Base-by-base conservation (phyloP, 1,284 basidiomycete species). In the Xerocomus minutiporus region DNA sequence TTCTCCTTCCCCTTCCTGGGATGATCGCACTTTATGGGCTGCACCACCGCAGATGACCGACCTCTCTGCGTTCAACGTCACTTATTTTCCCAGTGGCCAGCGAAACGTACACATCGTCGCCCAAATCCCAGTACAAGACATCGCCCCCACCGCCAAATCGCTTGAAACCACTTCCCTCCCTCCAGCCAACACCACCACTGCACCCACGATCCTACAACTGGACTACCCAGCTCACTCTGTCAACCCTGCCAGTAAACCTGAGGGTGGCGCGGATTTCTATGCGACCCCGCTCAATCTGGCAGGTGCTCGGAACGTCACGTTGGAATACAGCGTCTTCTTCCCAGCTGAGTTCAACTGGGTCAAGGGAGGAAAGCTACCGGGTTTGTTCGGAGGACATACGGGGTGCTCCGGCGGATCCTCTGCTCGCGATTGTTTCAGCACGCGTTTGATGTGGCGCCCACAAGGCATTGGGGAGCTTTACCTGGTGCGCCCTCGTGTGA, bases 221-320 rank as follows among this genome's bases (percentile, higher is more conserved):
- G 68, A 81, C 57, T 88, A 86, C 60, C 86, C 86, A 3, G 75
- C 75, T 29, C 68, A 75, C 55, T 88, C 86, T 1, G 76, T 82
- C 67, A 83, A 86, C 62, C 86, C 86, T 0, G 75, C 69, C 0
- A 73, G 72, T 47, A 66, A 71, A 29, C 84, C 85, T 5, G 67
- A 74, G 50, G 86, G 86, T 29, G 86, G 85, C 1, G 78, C 83
- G 0, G 78, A 87, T 59, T 88, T 89, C 66, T 89, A 88, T 60
- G 83, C 84, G 0, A 59, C 71, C 5, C 85, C 84, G 2, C 65
- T 86, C 20, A 71, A 77, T 20, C 60, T 86, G 15, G 51, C 64
- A 0, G 50, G 63, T 9, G 83, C 83, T 8, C 61, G 57, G n/a
- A 82, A 74, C 52, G 79, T 84, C 17, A 75, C 79, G 4, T 61